Base-by-base conservation (phyloP, 768 basidiomycete genomes). In the Lentinula detonsa region DNA sequence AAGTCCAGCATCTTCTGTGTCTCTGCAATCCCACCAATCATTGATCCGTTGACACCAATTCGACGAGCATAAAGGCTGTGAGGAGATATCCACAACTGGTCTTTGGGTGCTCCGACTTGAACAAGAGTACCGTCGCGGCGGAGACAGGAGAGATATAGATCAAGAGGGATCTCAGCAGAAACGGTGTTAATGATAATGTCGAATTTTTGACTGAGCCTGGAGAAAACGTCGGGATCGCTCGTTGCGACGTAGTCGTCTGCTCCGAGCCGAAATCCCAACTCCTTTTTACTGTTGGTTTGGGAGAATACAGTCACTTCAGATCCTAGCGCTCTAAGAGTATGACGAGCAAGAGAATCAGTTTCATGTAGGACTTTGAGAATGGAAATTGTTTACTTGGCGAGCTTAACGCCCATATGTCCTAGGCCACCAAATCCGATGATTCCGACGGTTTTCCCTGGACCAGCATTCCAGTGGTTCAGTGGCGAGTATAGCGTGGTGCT, bases 351-450 rank as follows among this genome's bases (percentile, higher is more conserved):
- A 16, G 5, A 7, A 48, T 66, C 1, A 53, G 9, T 16, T n/a
- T 33, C 33, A 53, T 13, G 65, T 71, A 71, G 1, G 35, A 18
- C 13, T 45, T 45, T 15, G 7, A 10, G 28, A 11, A 16, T 10
- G 10, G 18, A 23, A 1, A 31, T n/a, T 3, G n/a, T 42, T 39
- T 40, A 56, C 54, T 56, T 56, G 8, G 54, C 54, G 8, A 56
- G n/a, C 37, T 42, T 56, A 8, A 56, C 35, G 15, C 21, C 40
- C 40, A 57, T 45, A 33, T 57, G 56, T 18, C 81, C 82, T 21
- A 87, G 73, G 21, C 86, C 86, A 45, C 86, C 86, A 43, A 90
- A 78, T 46, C 87, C 86, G 63, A 88, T 74, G 43, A 90, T 72
- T 46, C 85, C 88, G 63, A 90, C 83, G 62, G 78, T 80, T 72